Base-by-base conservation (phyloP, 805 yeast species). In the Saturnispora ahearnii region DNA sequence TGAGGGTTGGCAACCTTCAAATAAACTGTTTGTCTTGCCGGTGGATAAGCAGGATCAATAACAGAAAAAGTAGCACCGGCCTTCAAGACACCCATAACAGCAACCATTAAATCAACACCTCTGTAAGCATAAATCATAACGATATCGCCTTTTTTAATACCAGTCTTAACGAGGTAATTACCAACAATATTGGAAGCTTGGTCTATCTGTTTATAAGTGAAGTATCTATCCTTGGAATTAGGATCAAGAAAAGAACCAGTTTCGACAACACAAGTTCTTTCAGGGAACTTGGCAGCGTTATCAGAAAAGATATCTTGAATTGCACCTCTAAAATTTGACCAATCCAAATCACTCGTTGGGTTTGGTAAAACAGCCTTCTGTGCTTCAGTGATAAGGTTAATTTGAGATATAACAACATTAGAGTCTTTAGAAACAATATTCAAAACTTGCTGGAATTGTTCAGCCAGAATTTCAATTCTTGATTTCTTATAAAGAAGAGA, bases 51-150 rank as follows among this genome's bases (percentile, higher is more conserved):
- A 7, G 99, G 99, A 64, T 93, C 99, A 56, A 93, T 95, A 22
- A 93, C 99, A 9, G 97, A 90, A 66, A 93, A 93, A 0, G 99
- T 91, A 15, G 96, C 98, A 59, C 99, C 99, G 1, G 99, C 98
- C 70, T 93, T 93, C 64, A 93, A 77, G 21, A 89, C 96, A 67
- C 98, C 99, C 86, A 93, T 83, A 15, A 93, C 97, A 5, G 98
- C 95, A 41, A 95, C 87, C 79, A 93, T 87, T 54, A 93, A 73
- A 64, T 93, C 99, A 7, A 93, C 99, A 59, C 97, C 96, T 68
- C 99, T 81, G 62, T 91, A 87, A 26, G 99, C 96, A 64, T 93
- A 93, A 58, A 95, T 90, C 95, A 90, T 90, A 15, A 93, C 98
- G 15, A 93, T 88, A 65, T 93, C 98, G 50, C 98, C 99, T 61